Base-by-base conservation (phyloP, 2,329 filamentous ascomycete genomes). In the Sclerotinia trifoliorum region DNA sequence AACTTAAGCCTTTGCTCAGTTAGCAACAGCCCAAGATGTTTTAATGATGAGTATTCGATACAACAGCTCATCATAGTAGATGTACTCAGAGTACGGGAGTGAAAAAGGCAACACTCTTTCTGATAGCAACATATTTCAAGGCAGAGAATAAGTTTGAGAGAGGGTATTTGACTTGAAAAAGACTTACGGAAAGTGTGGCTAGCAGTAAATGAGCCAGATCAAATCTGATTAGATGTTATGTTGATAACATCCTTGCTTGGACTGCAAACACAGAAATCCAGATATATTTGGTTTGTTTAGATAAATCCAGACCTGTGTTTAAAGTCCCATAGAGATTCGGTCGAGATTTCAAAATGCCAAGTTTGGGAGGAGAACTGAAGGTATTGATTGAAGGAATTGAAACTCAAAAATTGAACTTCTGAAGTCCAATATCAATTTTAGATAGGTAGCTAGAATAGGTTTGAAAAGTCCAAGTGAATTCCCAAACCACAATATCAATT, bases 391-490 rank as follows among this genome's bases (percentile, higher is more conserved):
- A 42, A 11, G 3, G 5, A 42, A 17, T 17, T 42, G 39, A 17
- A 42, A 42, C 5, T 17, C 39, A 5, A 17, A 10, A 15, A 57
- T 39, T 15, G 3, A 57, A 56, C 21, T 21, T 39, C n/a, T 35
- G 35, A 39, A 5, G 1, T 5, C 21, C 54, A 39, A 57, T 57
- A 39, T 24, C 21, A 57, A 42, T 24, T 19, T 39, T 57, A 19
- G n/a, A 29, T 35, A 35, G 35, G 24, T 57, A 10, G 6, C 39
- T 42, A 42, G 13, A 24, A 39, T 7, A 17, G 13, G 11, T 57
- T 57, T 42, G 32, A 57, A 57, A 57, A 57, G 55, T 4, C 32
- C 39, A 35, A 57, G 32, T 57, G 35, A 24, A 35, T 57, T 57
- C 19, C 21, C 48, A 51, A 51, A 7, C 21, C n/a, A n/a, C 48